Base-by-base conservation (phyloP, 768 basidiomycete species). In the Scleroderma citrinum region DNA sequence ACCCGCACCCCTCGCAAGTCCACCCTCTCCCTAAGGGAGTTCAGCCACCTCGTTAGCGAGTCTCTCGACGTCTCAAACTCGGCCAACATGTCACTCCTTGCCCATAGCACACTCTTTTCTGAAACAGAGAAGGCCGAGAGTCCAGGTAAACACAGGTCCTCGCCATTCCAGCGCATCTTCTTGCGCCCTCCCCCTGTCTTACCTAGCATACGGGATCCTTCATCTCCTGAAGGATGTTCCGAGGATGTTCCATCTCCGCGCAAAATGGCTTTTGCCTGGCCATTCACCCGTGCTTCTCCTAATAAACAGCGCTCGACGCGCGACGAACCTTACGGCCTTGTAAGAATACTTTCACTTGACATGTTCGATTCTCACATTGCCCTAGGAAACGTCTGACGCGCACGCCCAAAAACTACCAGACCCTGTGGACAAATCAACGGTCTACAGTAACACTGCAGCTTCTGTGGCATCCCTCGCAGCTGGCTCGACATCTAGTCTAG, bases 41-140 rank as follows among this genome's bases (percentile, higher is more conserved):
- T 68, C 35, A 68, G 60, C 52, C 65, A 64, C 50, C 60, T 68
- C 56, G 55, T 68, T 51, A 54, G 57, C 58, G 66, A 66, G 58
- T 67, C 66, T 17, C 58, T 64, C 12, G 65, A 68, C 48, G 32
- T 58, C 21, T 39, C 49, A 14, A 39, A 46, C 30, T 30, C 43
- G 7, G 26, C 49, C 36, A 40, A 43, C 21, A 42, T 49, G 32
- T 46, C 64, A 29, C 11, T 65, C 66, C 10, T 61, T 63, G 48
- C 58, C 24, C 30, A 51, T 21, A 49, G 46, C 24, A 21, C 61
- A 43, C 56, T 55, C 58, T 16, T 55, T 61, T 59, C 54, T 17
- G 19, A 32, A 19, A 16, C 30, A 12, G 43, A 20, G 11, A 44
- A 23, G 41, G 53, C 26, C 26, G 26, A 57, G 44, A 35, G 19